Conservation (phyloP, 331 rosid species). For the Ulmus americana region DNA sequence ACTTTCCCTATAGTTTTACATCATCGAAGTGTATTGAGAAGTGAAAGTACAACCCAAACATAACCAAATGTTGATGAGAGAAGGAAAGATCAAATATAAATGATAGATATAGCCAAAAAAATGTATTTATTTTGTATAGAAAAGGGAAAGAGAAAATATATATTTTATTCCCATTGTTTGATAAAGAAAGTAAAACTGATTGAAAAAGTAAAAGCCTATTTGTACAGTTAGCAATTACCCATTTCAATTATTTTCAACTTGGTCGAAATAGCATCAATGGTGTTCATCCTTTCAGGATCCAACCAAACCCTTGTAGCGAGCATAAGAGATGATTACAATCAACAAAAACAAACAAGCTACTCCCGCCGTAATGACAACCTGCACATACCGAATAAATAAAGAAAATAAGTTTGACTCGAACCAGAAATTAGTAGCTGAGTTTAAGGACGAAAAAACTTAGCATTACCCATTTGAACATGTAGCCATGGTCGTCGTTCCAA, state of each 20-base stretch:
- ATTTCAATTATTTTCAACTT: neutral
- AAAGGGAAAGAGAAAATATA: too few species aligned
- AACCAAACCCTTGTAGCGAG: slow-evolving; percentile 70
- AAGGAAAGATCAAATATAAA: too few species aligned
- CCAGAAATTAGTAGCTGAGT: slow-evolving; percentile 4
- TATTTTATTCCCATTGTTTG: too few species aligned
- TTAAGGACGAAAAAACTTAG: neutral
- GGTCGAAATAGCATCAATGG: neutral
- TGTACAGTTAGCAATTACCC: too few species aligned
- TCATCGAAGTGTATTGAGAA: too few species aligned
- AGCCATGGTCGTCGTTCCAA: slow-evolving; percentile 40
- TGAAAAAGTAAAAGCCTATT: too few species aligned
- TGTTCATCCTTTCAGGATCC: slow-evolving; percentile 46
- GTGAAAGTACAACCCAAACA: too few species aligned
- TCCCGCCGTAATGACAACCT: slow-evolving; percentile 54
- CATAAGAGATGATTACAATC: slow-evolving; percentile 36
- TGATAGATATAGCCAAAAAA: too few species aligned
- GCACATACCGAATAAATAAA: slow-evolving; percentile 18
- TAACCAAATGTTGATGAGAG: too few species aligned
- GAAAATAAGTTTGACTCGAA: neutral
- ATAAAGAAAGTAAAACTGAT: too few species aligned
- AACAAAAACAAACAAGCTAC: slow-evolving; percentile 32
- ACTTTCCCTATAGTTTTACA: too few species aligned
- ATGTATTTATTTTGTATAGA: too few species aligned
- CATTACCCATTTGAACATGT: slow-evolving; percentile 79